Conservation (phyloP, 1,284 basidiomycete genomes). For the Rhodotorula sp. region DNA sequence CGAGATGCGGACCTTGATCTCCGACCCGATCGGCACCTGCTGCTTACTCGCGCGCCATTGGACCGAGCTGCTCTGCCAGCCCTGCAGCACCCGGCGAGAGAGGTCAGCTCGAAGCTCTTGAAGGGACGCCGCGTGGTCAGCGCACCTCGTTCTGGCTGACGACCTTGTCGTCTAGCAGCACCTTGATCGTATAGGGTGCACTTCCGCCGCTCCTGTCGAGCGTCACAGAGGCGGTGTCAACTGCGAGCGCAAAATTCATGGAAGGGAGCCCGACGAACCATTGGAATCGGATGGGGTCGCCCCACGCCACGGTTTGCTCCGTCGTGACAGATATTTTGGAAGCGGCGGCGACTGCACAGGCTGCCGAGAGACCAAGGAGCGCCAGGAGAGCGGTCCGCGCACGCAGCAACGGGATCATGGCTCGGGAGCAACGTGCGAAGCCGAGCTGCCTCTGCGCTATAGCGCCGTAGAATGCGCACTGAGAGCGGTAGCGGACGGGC, state of each 20-base stretch:
- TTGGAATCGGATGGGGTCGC: conserved; percentile 14
- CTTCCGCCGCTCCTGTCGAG: conserved; percentile 10
- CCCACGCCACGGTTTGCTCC: background rate
- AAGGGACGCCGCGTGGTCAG: background rate
- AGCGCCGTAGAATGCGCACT: too few species aligned
- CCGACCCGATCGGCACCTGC: conserved; percentile 2
- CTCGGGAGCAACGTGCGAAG: too few species aligned
- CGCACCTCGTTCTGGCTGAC: conserved; percentile 4
- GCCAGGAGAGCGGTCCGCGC: background rate
- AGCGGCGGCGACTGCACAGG: background rate
- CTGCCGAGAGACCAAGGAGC: background rate
- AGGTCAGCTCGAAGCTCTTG: background rate
- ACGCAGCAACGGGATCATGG: too few species aligned
- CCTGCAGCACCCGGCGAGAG: background rate
- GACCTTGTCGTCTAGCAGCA: conserved; percentile 13
- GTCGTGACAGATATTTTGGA: conserved; percentile 7
- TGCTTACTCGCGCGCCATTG: conserved; percentile 12
- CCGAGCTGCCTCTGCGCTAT: too few species aligned
- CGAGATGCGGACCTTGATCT: conserved; percentile 19
- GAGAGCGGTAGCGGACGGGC: too few species aligned
- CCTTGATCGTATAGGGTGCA: conserved; percentile 12
- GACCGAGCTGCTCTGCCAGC: conserved; percentile 8
- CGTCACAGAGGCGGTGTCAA: too few species aligned
- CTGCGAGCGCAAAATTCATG: background rate
- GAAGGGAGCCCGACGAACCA: conserved; percentile 15